Percentiles rank a stretch among this genome's conserved stretches.
These are phyloP conservation scores for Lasiosphaeria hispida DNA, from an alignment of 495 filamentous ascomycete genomes.

Conservation along the genomic window DNA sequence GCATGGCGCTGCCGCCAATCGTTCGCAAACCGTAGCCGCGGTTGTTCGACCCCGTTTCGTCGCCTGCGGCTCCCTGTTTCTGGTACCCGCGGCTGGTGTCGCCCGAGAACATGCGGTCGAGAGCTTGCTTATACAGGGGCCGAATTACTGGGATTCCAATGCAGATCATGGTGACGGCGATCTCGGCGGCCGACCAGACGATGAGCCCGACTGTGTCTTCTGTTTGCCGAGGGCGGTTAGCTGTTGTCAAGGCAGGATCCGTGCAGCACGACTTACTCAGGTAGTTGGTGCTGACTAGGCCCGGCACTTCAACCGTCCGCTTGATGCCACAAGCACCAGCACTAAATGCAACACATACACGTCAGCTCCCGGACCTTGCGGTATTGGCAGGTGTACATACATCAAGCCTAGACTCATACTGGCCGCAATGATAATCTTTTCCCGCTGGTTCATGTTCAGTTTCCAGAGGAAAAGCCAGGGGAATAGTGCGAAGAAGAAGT, in stretches of 20 bases:
- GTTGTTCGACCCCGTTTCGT: background rate
- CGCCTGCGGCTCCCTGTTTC: background rate
- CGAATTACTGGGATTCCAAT: constrained; percentile 25
- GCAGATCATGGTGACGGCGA: constrained; percentile 29
- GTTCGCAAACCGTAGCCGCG: constrained; percentile 8
- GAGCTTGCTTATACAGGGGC: constrained; percentile 19
- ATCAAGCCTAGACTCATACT: constrained; percentile 51
- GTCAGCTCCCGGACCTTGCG: background rate
- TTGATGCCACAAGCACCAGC: constrained; percentile 26
- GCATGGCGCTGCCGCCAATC: constrained; percentile 4
- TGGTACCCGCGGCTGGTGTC: constrained; percentile 5
- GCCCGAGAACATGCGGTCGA: background rate
- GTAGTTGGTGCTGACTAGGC: constrained; percentile 24
- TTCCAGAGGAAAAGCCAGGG: constrained; percentile 51
- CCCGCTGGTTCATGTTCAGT: constrained; percentile 43
- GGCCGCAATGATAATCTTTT: constrained; percentile 45
- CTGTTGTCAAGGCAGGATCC: background rate
- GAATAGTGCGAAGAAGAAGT: constrained; percentile 45
- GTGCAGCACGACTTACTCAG: constrained; percentile 1
- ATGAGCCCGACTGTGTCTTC: constrained; percentile 28
- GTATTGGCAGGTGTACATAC: constrained; percentile 27
- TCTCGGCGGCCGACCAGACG: constrained; percentile 26
- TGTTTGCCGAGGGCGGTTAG: constrained; percentile 4
- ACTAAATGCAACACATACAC: background rate
- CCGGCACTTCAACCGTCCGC: constrained; percentile 21